These are phyloP conservation scores for Tulasnella sp. DNA, from an alignment of 768 basidiomycete genomes.

Conservation along the genomic window DNA sequence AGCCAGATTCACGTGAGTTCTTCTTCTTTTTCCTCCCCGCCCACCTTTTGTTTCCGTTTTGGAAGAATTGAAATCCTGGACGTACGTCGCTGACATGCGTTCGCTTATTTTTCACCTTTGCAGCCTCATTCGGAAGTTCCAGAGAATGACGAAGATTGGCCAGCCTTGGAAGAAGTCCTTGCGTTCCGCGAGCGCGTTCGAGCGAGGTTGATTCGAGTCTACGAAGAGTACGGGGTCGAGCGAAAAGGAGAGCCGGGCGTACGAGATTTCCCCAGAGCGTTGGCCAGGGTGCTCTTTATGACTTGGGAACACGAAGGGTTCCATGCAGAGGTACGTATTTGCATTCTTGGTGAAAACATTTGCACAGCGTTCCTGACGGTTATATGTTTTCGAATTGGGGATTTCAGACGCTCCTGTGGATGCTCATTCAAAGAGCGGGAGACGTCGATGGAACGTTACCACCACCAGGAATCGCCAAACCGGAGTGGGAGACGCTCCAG, in stretches of 20 bases:
- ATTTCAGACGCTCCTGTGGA: conserved; percentile 84
- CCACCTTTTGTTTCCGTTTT: no score
- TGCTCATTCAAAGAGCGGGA: conserved; percentile 81
- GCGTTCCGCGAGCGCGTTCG: conserved; percentile 76
- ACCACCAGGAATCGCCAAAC: conserved; percentile 67
- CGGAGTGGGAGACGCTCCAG: conserved; percentile 63
- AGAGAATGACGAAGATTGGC: conserved; percentile 77
- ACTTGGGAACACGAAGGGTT: conserved; percentile 85
- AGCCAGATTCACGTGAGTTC: conserved; percentile 71
- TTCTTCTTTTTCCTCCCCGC: not conserved
- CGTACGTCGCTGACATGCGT: no score
- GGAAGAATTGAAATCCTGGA: no score
- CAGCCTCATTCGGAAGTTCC: conserved; percentile 91
- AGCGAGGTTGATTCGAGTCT: conserved; percentile 61
- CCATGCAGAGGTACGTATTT: conserved; percentile 71
- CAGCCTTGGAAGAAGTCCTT: conserved; percentile 61
- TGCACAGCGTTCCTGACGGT: not conserved
- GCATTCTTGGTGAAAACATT: not conserved
- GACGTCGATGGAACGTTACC: conserved; percentile 67
- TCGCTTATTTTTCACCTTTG: not conserved
- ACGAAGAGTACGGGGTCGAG: conserved; percentile 56
- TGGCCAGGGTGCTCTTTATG: conserved; percentile 83
- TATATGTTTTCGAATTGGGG: no score
- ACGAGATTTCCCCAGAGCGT: conserved; percentile 42
- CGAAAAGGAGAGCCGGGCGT: conserved; percentile 34